These are phyloP conservation scores for Coniochaeta sp. DNA, from an alignment of 2,329 filamentous ascomycete genomes.

Conservation along the genomic window DNA sequence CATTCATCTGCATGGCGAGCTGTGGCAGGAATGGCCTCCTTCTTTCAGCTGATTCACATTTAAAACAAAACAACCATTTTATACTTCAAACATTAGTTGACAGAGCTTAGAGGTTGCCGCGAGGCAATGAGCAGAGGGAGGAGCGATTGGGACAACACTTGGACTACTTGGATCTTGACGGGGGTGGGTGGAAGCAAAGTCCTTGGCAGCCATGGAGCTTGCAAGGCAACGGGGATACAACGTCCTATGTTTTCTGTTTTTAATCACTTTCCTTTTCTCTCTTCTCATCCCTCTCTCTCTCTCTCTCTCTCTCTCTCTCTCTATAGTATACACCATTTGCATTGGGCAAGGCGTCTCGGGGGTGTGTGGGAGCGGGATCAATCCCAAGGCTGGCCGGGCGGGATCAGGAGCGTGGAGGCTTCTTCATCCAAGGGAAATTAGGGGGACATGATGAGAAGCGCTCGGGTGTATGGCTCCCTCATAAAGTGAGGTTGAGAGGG, in stretches of 20 bases:
- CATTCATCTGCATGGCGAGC: slow-evolving; percentile 14
- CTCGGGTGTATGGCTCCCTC: not conserved
- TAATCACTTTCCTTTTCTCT: not conserved
- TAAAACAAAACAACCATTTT: slow-evolving; percentile 5
- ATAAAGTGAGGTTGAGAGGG: not conserved
- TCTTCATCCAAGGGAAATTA: not conserved
- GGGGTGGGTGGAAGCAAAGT: not conserved
- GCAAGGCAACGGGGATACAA: not conserved
- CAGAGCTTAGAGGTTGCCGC: slow-evolving; percentile 14
- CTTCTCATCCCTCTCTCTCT: not conserved
- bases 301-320: not conserved
- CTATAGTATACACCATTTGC: slow-evolving; percentile 3
- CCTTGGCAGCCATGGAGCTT: slow-evolving; percentile 2
- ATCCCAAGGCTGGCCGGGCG: not conserved
- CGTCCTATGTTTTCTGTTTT: not conserved
- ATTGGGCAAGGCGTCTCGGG: slow-evolving; percentile 2
- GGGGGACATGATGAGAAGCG: not conserved
- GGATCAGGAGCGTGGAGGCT: not conserved
- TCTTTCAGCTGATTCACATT: slow-evolving; percentile 7
- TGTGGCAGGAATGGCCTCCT: slow-evolving; percentile 16
- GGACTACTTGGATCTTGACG: slow-evolving; percentile 3
- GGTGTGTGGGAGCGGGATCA: not conserved
- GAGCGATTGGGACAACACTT: slow-evolving; percentile 4
- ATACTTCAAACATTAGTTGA: slow-evolving; percentile 8
- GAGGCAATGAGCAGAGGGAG: slow-evolving; percentile 10